Percentiles rank a stretch among this genome's conserved stretches.
These are phyloP conservation scores for Rhodotorula taiwanensis DNA, from an alignment of 768 basidiomycete species.

Conservation along the genomic window DNA sequence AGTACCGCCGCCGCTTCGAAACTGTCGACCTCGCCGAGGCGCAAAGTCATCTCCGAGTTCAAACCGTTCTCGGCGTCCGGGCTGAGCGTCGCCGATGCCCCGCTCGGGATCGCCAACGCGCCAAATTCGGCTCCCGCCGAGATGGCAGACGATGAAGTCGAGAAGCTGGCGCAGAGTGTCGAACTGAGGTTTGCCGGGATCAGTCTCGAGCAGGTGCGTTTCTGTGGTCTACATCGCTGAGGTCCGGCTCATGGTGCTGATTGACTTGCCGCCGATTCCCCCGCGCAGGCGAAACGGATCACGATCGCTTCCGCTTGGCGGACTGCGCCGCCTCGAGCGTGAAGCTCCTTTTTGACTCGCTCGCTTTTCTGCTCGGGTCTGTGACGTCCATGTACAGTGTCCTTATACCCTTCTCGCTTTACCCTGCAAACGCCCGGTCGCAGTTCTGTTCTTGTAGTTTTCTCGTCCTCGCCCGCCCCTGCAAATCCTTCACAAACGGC, in stretches of 20 bases:
- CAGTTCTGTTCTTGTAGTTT: background rate
- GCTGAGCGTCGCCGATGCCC: constrained; percentile 54
- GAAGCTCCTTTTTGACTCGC: background rate
- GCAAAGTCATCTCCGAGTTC: constrained; percentile 83
- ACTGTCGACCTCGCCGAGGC: constrained; percentile 49
- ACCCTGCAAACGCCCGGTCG: background rate
- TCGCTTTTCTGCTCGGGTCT: no score
- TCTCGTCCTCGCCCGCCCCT: background rate
- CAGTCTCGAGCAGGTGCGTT: constrained; percentile 75
- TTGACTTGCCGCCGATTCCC: background rate
- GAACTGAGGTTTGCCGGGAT: constrained; percentile 77
- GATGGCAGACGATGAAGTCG: constrained; percentile 21
- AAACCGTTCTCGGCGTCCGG: constrained; percentile 71
- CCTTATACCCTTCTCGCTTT: background rate
- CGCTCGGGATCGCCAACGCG: constrained; percentile 48
- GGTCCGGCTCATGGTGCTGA: background rate
- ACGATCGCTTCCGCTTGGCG: constrained; percentile 40
- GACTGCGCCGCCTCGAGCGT: constrained; percentile 28
- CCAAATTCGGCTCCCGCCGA: background rate
- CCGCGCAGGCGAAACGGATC: constrained; percentile 44
- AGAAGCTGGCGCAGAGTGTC: constrained; percentile 58
- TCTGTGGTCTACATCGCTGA: background rate
- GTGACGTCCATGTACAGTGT: no score
- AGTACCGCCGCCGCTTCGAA: constrained; percentile 4
- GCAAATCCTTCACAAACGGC: background rate